Base-by-base conservation (phyloP, 768 basidiomycete species). In the Melanogaster broomeanus region DNA sequence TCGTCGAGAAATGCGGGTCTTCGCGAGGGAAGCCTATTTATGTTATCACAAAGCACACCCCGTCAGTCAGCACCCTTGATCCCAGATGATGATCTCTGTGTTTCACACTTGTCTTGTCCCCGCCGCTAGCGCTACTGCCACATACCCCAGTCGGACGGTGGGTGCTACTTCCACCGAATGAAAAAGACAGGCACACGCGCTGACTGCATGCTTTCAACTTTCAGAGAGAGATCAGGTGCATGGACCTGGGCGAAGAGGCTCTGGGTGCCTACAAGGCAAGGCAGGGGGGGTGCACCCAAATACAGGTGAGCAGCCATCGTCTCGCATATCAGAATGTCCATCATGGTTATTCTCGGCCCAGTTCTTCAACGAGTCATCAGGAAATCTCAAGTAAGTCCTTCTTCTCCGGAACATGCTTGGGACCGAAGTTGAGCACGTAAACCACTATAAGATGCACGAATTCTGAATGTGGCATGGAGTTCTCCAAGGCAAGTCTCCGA, bases 181-280 rank as follows among this genome's bases (percentile, higher is more conserved):
- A 31, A 30, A 31, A 30, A 46, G 25, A 19, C 38, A 34, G 47
- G 21, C 45, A 51, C 18, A 27, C 28, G 30, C 35, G 41, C 51
- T 61, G 48, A 63, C 48, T 33, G 52, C 24, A 43, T 52, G 41
- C n/a, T n/a, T 40, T 41, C 13, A 37, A 22, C 44, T 19, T 46
- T 12, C 57, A 73, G 72, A 67, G 72, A 57, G 74, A 75, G 58
- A 75, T 74, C 41, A 65, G 74, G 46, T 74, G 73, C 48, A 74
- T 75, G 75, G 73, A 74, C 59, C 58, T 74, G 34, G 74, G 71
- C 13, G 63, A 48, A n/a, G 72, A 73, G 42, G 72, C 72, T 11
- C 61, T 74, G 1, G 72, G 73, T 48, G 59, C 72, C 40, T 74
- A 73, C 66, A 74, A 74, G 50, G 70, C 70, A 48, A 65, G 55